Percentiles rank a stretch among this genome's conserved stretches.
These are phyloP conservation scores for Kuraishia cidri DNA, from an alignment of 805 yeast species.

Conservation along the genomic window DNA sequence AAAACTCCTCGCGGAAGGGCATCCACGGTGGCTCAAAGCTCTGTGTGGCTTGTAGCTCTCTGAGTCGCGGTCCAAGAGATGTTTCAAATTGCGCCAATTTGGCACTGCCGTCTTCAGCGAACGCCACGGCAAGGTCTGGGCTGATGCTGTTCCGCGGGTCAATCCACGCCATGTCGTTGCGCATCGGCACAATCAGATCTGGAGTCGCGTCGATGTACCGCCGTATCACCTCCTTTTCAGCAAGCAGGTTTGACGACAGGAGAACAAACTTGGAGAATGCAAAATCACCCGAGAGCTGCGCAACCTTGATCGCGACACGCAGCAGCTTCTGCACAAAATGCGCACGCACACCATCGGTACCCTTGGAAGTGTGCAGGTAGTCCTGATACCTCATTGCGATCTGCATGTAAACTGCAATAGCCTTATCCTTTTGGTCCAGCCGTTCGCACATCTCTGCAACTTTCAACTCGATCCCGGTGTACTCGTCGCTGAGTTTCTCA, in stretches of 20 bases:
- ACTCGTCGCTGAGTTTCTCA: constrained; percentile 62
- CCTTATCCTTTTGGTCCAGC: too few relatives aligned
- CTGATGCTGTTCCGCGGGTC: not conserved
- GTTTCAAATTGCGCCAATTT: too few relatives aligned
- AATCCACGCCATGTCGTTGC: not conserved
- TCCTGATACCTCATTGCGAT: constrained; percentile 50
- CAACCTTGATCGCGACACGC: constrained; percentile 58
- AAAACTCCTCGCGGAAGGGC: constrained; percentile 69
- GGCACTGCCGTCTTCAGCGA: not conserved
- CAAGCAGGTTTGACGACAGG: not conserved
- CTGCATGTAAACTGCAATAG: too few relatives aligned
- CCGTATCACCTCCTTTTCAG: not conserved
- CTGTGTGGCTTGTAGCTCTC: too few relatives aligned
- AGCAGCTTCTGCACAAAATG: constrained; percentile 64
- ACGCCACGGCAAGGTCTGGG: not conserved
- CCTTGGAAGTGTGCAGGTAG: too few relatives aligned
- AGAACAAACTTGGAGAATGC: not conserved
- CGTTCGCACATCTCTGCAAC: constrained; percentile 66
- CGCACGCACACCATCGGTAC: too few relatives aligned
- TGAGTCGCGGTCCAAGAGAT: too few relatives aligned
- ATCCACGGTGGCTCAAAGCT: constrained; percentile 34
- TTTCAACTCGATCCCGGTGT: constrained; percentile 85
- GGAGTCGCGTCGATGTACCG: too few relatives aligned
- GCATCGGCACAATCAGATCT: not conserved
- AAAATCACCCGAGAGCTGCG: constrained; percentile 33